Evolutionary conservation across 768 basidiomycete genomes (phyloP).

Genomic region (Tylopilus intermedius): DNA sequence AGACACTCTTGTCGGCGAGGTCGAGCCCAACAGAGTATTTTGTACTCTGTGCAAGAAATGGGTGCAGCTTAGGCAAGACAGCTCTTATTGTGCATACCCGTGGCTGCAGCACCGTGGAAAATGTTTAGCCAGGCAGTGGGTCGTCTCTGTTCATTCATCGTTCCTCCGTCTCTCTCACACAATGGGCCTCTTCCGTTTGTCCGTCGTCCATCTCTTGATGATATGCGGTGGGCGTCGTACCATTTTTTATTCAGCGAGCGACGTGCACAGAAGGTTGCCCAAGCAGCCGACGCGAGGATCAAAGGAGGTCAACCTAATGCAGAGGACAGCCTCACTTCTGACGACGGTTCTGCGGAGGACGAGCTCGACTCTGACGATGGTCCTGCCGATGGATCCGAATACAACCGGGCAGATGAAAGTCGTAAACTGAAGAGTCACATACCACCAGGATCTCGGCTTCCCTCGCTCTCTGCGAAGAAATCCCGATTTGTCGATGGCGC

Average conservation of each 20-base stretch:
- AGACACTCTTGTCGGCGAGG: slow-evolving; percentile 59
- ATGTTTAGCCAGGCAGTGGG: slow-evolving; percentile 68
- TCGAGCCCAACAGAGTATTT: slow-evolving; percentile 72
- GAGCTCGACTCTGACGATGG: slow-evolving; percentile 37
- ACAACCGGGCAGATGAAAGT: slow-evolving; percentile 20
- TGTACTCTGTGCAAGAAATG: slow-evolving; percentile 74
- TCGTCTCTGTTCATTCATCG: slow-evolving; percentile 15
- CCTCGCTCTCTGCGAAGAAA: slow-evolving; percentile 24
- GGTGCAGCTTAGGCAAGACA: slow-evolving; percentile 78
- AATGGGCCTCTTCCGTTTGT: not conserved
- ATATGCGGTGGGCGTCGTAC: not conserved
- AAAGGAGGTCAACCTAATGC: slow-evolving; percentile 23
- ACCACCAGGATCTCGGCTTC: slow-evolving; percentile 16
- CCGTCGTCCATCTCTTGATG: slow-evolving; percentile 4
- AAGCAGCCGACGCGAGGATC: slow-evolving; percentile 45
- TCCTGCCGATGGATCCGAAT: slow-evolving; percentile 19
- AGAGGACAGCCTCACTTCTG: slow-evolving; percentile 26
- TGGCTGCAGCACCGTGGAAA: slow-evolving; percentile 77
- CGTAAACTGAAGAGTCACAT: slow-evolving; percentile 22
- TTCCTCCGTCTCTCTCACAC: slow-evolving; percentile 12
- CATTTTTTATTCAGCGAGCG: slow-evolving; percentile 41
- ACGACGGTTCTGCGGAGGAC: slow-evolving; percentile 31
- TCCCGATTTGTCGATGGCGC: slow-evolving; percentile 12
- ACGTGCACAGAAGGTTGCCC: slow-evolving; percentile 51
- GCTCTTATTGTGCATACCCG: slow-evolving; percentile 75